Evolutionary conservation across 2,329 filamentous ascomycete species (phyloP), one percentile per base, ranked within the genome.

Genomic region (Cylindrodendrum hubeiense): DNA sequence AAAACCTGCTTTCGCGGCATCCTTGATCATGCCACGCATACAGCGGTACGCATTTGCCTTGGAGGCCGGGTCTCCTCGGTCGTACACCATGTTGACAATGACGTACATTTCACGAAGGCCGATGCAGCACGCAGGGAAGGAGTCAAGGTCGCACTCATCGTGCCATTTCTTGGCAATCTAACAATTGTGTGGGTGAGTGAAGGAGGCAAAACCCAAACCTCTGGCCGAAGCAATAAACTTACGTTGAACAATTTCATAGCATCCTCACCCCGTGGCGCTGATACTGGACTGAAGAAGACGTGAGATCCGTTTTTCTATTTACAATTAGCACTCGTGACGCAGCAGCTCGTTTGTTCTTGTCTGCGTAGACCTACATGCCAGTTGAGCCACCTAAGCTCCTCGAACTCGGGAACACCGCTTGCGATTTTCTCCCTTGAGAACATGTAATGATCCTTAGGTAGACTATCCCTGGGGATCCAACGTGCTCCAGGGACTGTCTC

Each of bases 101-200:
- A 70, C 61, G 24, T 70, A 67, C 68, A 70, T 69, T 26, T 70
- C 68, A 1, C 68, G 52, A 58, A 70, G 69, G 3, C 67, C 67
- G 3, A 70, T 70, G 67, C 2, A 67, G 51, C 19, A 68, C 49
- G 43, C 43, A 22, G 43, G 43, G 43, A 46, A 46, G 7, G 43
- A 46, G 43, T 46, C 43, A 9, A 46, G 43, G 43, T 46, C 43
- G 43, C 43, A 46, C 22, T 26, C 43, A 1, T 46, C 43, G 43
- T 46, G 43, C 43, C 43, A 46, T 46, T 46, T 46, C 43, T 46
- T 46, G 13, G 43, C 43, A 15, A 46, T 46, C 43, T 46, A 46
- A 24, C 43, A 26, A 24, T 17, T 9, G 43, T 28, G 43, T 46
- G 4, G 26, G 21, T 17, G 22, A 46, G 22, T 39, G 3, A n/a